phyloP scores from a whole-genome alignment of 2,329 filamentous ascomycete species.

The Dothideomycetes sp. region DNA sequence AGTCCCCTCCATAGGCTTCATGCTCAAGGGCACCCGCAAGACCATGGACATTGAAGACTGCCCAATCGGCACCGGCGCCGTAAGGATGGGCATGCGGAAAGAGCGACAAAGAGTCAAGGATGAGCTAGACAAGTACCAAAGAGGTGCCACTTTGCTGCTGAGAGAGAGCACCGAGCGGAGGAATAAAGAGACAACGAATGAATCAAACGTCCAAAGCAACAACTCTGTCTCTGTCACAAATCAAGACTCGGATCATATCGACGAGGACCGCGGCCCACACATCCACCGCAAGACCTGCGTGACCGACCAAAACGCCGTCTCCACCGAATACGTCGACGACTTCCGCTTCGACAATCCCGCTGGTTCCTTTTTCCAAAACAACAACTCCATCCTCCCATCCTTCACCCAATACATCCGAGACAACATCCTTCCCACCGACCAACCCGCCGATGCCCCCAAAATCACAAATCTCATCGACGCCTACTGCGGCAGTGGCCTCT shows the following conservation, averaged over 20 bases:
- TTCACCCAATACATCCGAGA: constrained; percentile 83
- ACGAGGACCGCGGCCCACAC: constrained; percentile 47
- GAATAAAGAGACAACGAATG: constrained; percentile 28
- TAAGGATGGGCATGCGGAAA: constrained; percentile 65
- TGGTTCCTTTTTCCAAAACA: constrained; percentile 97
- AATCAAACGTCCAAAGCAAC: constrained; percentile 8
- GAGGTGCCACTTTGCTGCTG: constrained; percentile 78
- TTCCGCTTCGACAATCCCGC: constrained; percentile 85
- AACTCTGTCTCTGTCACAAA: constrained; percentile 14
- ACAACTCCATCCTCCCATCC: constrained; percentile 85
- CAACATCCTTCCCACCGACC: constrained; percentile 50
- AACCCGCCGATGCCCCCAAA: constrained; percentile 22
- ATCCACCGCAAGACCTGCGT: constrained; percentile 79
- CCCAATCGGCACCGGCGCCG: constrained; percentile 81
- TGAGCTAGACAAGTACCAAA: constrained; percentile 61
- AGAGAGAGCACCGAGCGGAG: constrained; percentile 72
- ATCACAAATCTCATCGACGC: constrained; percentile 91
- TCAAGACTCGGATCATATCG: constrained; percentile 36
- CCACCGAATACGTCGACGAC: constrained; percentile 78
- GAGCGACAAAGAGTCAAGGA: constrained; percentile 67
- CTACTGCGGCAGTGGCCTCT: constrained; percentile 93
- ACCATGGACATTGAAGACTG: constrained; percentile 96
- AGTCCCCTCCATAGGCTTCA: constrained; percentile 79
- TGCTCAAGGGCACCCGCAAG: constrained; percentile 65
- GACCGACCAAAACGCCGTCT: constrained; percentile 70